Evolutionary conservation across 305 asterid genomes (phyloP), one percentile per base, ranked within the genome.

Genomic region (Plantago coronopus): DNA sequence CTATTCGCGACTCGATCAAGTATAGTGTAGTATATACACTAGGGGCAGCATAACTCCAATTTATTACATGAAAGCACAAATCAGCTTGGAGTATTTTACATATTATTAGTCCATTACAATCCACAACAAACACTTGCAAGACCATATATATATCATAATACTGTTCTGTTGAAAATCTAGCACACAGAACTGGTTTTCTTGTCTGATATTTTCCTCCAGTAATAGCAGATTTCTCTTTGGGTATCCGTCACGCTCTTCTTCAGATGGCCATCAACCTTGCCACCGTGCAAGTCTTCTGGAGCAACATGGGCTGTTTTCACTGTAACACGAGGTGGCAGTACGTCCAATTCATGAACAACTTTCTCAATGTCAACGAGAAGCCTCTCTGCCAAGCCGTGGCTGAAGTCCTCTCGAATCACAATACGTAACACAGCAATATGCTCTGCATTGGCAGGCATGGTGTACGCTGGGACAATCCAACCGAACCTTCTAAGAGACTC

Each of bases 401-500:
- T 82, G 74, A 84, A 87, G 59, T 84, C 95, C 53, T 84, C 93
- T 15, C 89, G 64, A 9, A 87, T 58, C 45, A 87, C 93, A 6
- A 79, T 85, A 0, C 89, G 84, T 0, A 82, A 76, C 34, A 84
- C 78, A 3, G 80, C 76, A 19, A 87, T 8, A 64, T 82, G 82
- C 72, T 87, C 88, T 0, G 88, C 90, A 16, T 84, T 64, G 0
- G 86, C 75, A 7, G 94, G 94, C 90, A 87, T 82, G 20, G 94
- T 80, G 75, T 87, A 84, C 1, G 95, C 95, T 0, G 93, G 95
- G 50, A 87, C 76, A 5, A 84, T 87, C 95, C 94, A 87, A 45
- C 95, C 94, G 20, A 80, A 84, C 69, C 85, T 72, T 63, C 95
- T 72, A 16, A 87, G 83, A 14, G 81, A 75, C 29, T 84, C 88